Conservation (phyloP, 257 asterid species). For the Nicotiana sylvestris region DNA sequence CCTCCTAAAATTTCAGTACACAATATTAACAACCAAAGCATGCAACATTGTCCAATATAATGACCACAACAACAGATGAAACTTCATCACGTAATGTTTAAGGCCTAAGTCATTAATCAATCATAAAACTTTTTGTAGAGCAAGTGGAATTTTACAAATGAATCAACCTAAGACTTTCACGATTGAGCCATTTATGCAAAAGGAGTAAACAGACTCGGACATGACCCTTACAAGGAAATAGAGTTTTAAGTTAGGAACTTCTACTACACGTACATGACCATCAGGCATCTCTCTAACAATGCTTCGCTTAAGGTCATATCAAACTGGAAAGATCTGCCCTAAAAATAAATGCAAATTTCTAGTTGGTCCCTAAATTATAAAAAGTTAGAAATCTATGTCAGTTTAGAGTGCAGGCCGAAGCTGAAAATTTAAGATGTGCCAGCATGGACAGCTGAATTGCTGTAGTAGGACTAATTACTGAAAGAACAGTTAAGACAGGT, state of each 20-base stretch:
- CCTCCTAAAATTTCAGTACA: background rate
- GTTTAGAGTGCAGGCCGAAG: background rate
- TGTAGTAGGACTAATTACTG: background rate
- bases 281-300: background rate
- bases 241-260: background rate
- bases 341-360: background rate
- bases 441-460: background rate
- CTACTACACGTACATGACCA: background rate
- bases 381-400: background rate
- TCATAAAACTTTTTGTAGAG: background rate
- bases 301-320: background rate
- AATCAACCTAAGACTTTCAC: background rate
- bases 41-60: background rate
- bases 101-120: background rate
- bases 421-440: slow-evolving; percentile 3
- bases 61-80: background rate
- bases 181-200: background rate
- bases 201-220: background rate
- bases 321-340: background rate
- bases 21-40: background rate
- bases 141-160: background rate
- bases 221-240: background rate
- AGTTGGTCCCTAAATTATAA: background rate
- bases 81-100: background rate
- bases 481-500: background rate